Percentiles rank a stretch among this genome's conserved stretches.
Conservation (phyloP, 495 filamentous ascomycete genomes). For the Durotheca rogersii region DNA sequence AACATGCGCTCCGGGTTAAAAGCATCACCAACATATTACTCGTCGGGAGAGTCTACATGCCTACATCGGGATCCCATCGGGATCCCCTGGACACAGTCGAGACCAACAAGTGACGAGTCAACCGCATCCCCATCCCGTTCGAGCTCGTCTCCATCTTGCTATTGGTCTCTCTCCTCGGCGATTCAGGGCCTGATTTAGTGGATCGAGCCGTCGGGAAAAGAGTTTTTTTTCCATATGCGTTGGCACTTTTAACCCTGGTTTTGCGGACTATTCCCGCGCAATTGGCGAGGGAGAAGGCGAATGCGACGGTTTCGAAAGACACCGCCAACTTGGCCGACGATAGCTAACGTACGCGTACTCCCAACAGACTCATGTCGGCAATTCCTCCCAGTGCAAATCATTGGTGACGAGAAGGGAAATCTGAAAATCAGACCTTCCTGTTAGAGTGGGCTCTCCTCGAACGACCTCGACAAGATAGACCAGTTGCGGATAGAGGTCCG, state of each 20-base stretch:
- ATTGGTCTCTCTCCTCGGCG: constrained; percentile 8
- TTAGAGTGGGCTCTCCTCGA: too few relatives aligned
- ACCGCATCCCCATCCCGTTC: not conserved
- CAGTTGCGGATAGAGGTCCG: not conserved
- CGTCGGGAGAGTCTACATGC: constrained; percentile 1
- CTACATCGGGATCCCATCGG: too few relatives aligned
- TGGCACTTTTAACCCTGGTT: too few relatives aligned
- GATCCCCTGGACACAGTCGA: not conserved
- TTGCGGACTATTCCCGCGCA: constrained; percentile 1
- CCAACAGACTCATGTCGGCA: too few relatives aligned
- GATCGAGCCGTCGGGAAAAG: constrained; percentile 4
- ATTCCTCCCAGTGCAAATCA: too few relatives aligned
- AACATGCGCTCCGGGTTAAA: constrained; percentile 1
- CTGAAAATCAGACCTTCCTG: constrained; percentile 3
- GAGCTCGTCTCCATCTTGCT: not conserved
- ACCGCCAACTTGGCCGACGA: too few relatives aligned
- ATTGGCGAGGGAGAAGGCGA: constrained; percentile 16
- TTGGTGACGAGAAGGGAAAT: constrained; percentile 1
- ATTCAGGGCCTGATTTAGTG: constrained; percentile 1
- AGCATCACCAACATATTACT: constrained; percentile 11
- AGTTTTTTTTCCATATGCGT: too few relatives aligned
- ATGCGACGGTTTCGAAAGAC: constrained; percentile 25
- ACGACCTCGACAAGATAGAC: not conserved
- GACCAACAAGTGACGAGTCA: constrained; percentile 13
- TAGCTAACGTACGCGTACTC: too few relatives aligned